A percentile compares a stretch with the other conserved stretches of the same genome.
Conservation (phyloP, 2,329 filamentous ascomycete species). For the Blastomyces gilchristii region DNA sequence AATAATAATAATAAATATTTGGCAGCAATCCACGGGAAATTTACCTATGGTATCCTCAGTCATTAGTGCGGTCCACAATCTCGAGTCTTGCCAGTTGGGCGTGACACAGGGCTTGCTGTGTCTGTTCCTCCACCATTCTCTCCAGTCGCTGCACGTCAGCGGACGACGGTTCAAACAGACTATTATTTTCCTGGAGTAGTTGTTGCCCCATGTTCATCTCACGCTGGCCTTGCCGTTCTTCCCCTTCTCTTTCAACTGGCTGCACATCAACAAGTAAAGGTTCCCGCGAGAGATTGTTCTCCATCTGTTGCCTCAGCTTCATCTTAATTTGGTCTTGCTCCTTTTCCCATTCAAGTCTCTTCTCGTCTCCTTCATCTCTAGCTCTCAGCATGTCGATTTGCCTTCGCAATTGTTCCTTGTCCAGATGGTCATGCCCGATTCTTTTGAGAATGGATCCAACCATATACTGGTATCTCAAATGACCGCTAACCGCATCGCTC, state of each 20-base stretch:
- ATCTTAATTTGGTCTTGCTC: not conserved
- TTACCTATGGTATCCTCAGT: not conserved
- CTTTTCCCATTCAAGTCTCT: not conserved
- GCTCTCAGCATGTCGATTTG: slow-evolving; percentile 33
- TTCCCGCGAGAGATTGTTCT: not conserved
- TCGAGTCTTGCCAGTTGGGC: slow-evolving; percentile 14
- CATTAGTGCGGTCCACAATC: slow-evolving; percentile 8
- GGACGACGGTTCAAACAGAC: not conserved
- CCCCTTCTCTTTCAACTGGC: not conserved
- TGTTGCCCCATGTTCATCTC: not conserved
- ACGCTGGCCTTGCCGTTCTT: not conserved
- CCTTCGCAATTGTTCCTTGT: slow-evolving; percentile 36
- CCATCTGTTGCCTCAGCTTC: not conserved
- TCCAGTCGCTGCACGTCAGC: not conserved
- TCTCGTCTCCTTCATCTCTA: slow-evolving; percentile 29
- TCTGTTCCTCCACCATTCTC: slow-evolving; percentile 22
- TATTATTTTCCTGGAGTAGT: not conserved
- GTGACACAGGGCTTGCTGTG: slow-evolving; percentile 22
- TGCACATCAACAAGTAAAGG: not conserved
- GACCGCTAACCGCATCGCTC: slow-evolving; percentile 55
- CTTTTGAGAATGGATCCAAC: slow-evolving; percentile 56
- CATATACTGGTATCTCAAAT: slow-evolving; percentile 60
- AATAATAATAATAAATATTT: not conserved
- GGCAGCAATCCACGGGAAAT: not conserved
- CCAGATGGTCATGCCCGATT: slow-evolving; percentile 59